Evolutionary conservation across 2,329 filamentous ascomycete genomes (phyloP).

Genomic region (Cercospora citrullina): DNA sequence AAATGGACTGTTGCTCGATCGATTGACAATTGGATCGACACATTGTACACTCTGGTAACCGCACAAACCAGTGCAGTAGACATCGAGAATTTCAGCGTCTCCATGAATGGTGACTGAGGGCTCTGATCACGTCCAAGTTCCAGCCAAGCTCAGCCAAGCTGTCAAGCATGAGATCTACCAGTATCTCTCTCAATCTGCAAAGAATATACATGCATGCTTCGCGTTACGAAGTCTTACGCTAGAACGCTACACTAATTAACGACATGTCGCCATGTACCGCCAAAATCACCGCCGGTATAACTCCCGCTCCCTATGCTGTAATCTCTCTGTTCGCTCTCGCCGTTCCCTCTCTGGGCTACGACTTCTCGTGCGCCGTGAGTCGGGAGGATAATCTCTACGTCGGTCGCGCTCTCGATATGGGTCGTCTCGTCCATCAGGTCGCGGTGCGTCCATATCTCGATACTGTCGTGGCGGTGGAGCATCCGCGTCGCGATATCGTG

Average conservation of each 20-base stretch:
- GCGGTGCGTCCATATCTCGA: constrained; percentile 25
- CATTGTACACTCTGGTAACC: not conserved
- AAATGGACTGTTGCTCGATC: not conserved
- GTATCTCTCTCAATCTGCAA: not conserved
- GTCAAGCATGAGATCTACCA: no score
- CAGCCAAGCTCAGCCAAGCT: no score
- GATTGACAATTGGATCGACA: not conserved
- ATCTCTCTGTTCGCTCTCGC: constrained; percentile 31
- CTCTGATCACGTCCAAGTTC: no score
- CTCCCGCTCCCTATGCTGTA: constrained; percentile 41
- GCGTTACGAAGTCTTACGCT: constrained; percentile 8
- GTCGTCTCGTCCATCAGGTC: constrained; percentile 21
- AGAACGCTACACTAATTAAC: constrained; percentile 4
- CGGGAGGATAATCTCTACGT: constrained; percentile 29
- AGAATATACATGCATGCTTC: not conserved
- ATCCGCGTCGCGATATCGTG: constrained; percentile 30
- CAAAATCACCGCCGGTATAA: constrained; percentile 29
- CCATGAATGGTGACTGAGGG: no score
- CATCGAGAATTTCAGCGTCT: not conserved
- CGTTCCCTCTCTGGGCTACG: constrained; percentile 33
- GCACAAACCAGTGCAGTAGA: no score
- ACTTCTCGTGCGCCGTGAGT: constrained; percentile 35
- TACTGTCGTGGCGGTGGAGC: constrained; percentile 27
- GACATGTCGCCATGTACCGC: not conserved
- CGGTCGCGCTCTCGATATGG: constrained; percentile 29